A percentile compares a stretch with the other conserved stretches of the same genome.
phyloP scores from a whole-genome alignment of 768 basidiomycete species.

The Russula vinacea region DNA sequence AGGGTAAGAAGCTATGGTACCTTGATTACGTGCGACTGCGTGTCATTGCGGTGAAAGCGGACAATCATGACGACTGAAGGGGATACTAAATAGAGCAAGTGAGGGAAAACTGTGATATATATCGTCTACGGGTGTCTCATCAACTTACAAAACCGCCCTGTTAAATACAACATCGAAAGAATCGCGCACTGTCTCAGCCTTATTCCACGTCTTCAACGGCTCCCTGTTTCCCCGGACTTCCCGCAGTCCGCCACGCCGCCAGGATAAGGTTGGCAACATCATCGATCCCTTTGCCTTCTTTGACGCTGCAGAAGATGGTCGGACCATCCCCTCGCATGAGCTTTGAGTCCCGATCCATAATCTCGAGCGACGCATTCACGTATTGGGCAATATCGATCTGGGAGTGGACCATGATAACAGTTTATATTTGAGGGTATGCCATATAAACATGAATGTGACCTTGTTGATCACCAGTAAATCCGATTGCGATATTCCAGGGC shows the following conservation, averaged over 20 bases:
- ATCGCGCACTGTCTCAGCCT: conserved; percentile 1
- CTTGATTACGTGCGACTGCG: conserved; percentile 28
- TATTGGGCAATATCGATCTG: conserved; percentile 92
- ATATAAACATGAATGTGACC: conserved; percentile 40
- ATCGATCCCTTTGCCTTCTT: conserved; percentile 71
- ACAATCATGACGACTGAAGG: not conserved
- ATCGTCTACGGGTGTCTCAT: not conserved
- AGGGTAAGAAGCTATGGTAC: conserved; percentile 9
- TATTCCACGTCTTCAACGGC: conserved; percentile 25
- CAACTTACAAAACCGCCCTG: not conserved
- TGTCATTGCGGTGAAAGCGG: conserved; percentile 17
- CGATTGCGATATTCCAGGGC: conserved; percentile 94
- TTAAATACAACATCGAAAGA: not conserved
- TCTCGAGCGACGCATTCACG: conserved; percentile 88
- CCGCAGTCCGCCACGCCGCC: conserved; percentile 84
- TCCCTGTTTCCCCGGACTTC: conserved; percentile 62
- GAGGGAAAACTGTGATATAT: not conserved
- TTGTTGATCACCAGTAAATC: conserved; percentile 96
- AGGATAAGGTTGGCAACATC: conserved; percentile 79
- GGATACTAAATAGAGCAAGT: not conserved
- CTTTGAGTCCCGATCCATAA: conserved; percentile 92
- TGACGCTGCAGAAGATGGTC: conserved; percentile 85
- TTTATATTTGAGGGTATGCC: not conserved
- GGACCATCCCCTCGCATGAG: conserved; percentile 94
- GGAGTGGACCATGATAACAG: not conserved